phyloP scores from a whole-genome alignment of 1,284 basidiomycete genomes.

The Puccinia horiana region DNA sequence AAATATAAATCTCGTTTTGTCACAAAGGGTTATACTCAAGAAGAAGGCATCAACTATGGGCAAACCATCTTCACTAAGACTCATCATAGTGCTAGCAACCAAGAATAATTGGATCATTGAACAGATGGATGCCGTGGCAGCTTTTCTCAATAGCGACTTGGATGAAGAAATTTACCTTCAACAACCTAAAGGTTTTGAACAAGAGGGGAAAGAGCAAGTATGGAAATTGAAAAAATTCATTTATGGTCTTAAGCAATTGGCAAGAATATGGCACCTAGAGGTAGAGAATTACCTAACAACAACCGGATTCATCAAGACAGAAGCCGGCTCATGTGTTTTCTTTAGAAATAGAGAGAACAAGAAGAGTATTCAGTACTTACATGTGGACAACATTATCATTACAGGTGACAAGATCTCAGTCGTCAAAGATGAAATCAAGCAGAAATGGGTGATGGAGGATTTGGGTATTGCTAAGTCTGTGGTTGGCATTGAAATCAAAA shows the following conservation, averaged over 20 bases:
- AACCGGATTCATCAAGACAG: not conserved
- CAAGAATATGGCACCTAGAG: not conserved
- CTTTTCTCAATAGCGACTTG: slow-evolving; percentile 48
- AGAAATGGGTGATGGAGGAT: not conserved
- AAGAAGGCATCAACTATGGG: slow-evolving; percentile 38
- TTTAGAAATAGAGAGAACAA: not conserved
- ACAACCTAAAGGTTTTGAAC: not conserved
- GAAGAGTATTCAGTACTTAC: not conserved
- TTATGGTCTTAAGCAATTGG: slow-evolving; percentile 3
- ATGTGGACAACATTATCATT: not conserved
- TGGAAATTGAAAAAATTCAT: not conserved
- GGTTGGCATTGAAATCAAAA: not conserved
- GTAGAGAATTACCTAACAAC: not conserved
- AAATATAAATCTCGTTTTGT: slow-evolving; percentile 49
- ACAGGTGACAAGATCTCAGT: not conserved
- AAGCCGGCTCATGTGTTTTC: not conserved
- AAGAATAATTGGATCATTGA: slow-evolving; percentile 30
- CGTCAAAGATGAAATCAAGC: not conserved
- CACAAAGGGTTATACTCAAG: slow-evolving; percentile 49
- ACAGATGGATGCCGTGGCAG: slow-evolving; percentile 48
- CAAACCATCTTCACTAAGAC: slow-evolving; percentile 12
- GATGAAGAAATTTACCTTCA: slow-evolving; percentile 16
- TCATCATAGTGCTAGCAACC: slow-evolving; percentile 48
- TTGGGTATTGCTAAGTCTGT: not conserved
- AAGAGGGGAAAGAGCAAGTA: not conserved